phyloP scores from a whole-genome alignment of 2,329 filamentous ascomycete genomes.

The Thelonectria blattea region DNA sequence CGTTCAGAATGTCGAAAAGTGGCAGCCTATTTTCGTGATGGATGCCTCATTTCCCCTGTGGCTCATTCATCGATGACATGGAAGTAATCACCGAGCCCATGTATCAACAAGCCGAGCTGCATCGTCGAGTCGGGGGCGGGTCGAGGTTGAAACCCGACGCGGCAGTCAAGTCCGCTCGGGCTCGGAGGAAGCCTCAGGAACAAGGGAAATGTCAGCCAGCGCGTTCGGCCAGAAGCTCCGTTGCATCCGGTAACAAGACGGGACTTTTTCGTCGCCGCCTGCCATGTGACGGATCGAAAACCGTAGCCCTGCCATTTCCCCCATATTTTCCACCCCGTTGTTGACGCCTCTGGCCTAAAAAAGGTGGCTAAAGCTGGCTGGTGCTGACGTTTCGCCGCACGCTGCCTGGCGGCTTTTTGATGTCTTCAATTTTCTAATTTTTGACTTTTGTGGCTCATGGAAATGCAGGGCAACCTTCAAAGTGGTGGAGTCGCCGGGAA shows the following conservation, averaged over 20 bases:
- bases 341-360: slow-evolving; percentile 17
- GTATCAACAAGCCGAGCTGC: slow-evolving; percentile 15
- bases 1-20: not conserved
- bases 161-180: slow-evolving; percentile 30
- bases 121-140: slow-evolving; percentile 22
- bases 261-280: slow-evolving; percentile 37
- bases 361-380: slow-evolving; percentile 12
- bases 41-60: slow-evolving; percentile 3
- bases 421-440: slow-evolving; percentile 10
- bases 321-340: slow-evolving; percentile 9
- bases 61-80: not conserved
- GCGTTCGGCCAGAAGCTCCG: slow-evolving; percentile 29
- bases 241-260: slow-evolving; percentile 37
- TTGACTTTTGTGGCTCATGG: slow-evolving; percentile 31
- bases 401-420: slow-evolving; percentile 5
- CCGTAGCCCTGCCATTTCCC: slow-evolving; percentile 34
- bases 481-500: slow-evolving; percentile 23
- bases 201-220: slow-evolving; percentile 32
- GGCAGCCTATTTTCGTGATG: not conserved
- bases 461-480: slow-evolving; percentile 6
- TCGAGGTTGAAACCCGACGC: slow-evolving; percentile 31
- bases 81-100: slow-evolving; percentile 20
- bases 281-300: slow-evolving; percentile 37
- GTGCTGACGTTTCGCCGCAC: slow-evolving; percentile 28
- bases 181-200: slow-evolving; percentile 29